These are phyloP conservation scores for Aureobasidium lini DNA, from an alignment of 2,329 filamentous ascomycete species.

Conservation along the genomic window DNA sequence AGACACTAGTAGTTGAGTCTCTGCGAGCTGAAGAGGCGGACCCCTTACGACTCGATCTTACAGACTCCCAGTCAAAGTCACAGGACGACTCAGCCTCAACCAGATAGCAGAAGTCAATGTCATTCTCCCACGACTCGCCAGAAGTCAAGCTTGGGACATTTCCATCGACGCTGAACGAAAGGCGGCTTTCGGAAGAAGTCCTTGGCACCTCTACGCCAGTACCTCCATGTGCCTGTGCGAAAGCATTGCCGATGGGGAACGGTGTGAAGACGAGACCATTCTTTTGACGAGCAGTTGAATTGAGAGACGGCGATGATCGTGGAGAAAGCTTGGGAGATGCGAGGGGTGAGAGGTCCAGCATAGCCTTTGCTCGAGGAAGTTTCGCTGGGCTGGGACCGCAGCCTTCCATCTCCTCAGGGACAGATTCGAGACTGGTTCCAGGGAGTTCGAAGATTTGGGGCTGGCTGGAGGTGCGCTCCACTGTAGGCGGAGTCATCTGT, in stretches of 20 bases:
- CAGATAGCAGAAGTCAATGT: constrained; percentile 56
- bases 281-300: background rate
- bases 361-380: background rate
- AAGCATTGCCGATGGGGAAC: constrained; percentile 8
- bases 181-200: constrained; percentile 1
- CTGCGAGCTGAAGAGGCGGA: constrained; percentile 10
- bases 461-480: constrained; percentile 23
- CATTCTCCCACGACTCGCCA: constrained; percentile 51
- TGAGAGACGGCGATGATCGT: background rate
- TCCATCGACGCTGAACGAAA: constrained; percentile 12
- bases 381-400: constrained; percentile 6
- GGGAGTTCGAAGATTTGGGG: constrained; percentile 20
- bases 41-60: constrained; percentile 15
- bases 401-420: constrained; percentile 40
- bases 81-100: constrained; percentile 54
- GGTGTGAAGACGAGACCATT: background rate
- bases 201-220: background rate
- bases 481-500: background rate
- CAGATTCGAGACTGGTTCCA: constrained; percentile 35
- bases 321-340: background rate
- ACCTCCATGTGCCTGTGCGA: constrained; percentile 9
- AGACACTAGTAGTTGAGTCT: constrained; percentile 12
- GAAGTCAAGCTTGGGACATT: constrained; percentile 19
- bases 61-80: constrained; percentile 49
- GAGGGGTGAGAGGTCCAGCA: background rate